Percentiles rank a stretch among this genome's conserved stretches.
Evolutionary conservation across 768 basidiomycete species (phyloP).

Genomic region (Dioszegia crocea): DNA sequence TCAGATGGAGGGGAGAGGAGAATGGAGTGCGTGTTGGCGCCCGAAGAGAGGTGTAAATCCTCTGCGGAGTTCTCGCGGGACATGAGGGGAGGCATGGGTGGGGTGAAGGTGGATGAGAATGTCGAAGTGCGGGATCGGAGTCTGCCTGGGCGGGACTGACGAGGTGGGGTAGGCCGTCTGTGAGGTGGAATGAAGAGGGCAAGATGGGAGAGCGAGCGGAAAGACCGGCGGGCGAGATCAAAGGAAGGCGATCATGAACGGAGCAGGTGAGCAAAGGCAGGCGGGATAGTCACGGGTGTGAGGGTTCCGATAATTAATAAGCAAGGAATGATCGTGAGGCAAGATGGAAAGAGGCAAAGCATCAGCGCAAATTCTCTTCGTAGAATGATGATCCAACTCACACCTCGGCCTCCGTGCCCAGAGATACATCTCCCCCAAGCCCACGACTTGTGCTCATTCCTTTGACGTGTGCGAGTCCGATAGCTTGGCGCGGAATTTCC

Average conservation of each 20-base stretch:
- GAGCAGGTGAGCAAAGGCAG: too few species aligned
- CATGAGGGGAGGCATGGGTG: constrained; percentile 34
- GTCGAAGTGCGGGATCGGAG: constrained; percentile 30
- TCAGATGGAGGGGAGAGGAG: not conserved
- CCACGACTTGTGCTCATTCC: not conserved
- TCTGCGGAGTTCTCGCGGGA: constrained; percentile 41
- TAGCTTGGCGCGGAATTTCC: too few species aligned
- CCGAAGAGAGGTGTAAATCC: not conserved
- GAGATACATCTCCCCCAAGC: not conserved
- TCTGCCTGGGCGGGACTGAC: not conserved
- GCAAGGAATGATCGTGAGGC: too few species aligned
- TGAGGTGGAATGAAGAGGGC: not conserved
- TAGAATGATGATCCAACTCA: not conserved
- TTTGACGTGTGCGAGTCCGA: too few species aligned
- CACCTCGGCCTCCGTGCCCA: not conserved
- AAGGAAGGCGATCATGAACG: not conserved
- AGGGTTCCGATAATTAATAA: too few species aligned
- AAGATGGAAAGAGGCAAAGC: too few species aligned
- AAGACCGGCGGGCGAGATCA: not conserved
- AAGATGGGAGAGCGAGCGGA: not conserved
- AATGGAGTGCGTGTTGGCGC: not conserved
- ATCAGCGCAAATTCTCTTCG: too few species aligned
- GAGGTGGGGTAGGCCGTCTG: not conserved
- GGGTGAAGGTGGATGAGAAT: constrained; percentile 19
- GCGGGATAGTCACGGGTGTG: too few species aligned